Evolutionary conservation across 768 basidiomycete genomes (phyloP), one percentile per base, ranked within the genome.

Genomic region (Crepidotus variabilis): DNA sequence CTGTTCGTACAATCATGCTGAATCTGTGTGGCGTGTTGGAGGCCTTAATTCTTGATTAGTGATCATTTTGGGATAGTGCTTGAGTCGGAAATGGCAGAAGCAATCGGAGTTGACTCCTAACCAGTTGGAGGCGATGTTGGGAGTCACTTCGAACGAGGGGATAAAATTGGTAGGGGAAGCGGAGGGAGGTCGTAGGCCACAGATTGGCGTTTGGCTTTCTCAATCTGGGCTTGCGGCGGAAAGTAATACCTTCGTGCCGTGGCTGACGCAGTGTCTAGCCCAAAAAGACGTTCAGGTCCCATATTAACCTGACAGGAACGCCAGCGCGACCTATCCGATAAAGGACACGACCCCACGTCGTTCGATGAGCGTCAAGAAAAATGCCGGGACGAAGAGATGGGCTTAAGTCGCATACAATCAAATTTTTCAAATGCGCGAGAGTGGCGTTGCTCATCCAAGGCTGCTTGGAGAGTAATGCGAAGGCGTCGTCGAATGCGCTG

Each of bases 231-330:
- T 20, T 14, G 39, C 18, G 39, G 54, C 32, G 2, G 48, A 14
- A 55, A 55, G 47, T 23, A 1, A 21, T 1, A 8, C 1, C 13
- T 10, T 49, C 1, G 35, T 32, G 4, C 2, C 2, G n/a, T 5
- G 11, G 18, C 32, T 35, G 4, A 5, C 1, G 32, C 24, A 14
- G 2, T 13, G n/a, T n/a, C n/a, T n/a, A n/a, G 16, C 35, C 18
- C n/a, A 0, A 35, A 1, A 22, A 18, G 11, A 47, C 47, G 4
- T n/a, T 1, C 1, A 6, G 11, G 22, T 54, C 53, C 53, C 53
- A 54, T n/a, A 54, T 9, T 28, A 54, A 1, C 53, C 28, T 47
- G 18, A 54, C 18, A 10, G 54, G 54, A 22, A 49, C 34, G 6
- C 33, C 21, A 11, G 48, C 47, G 14, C 53, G 28, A 45, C 54